A percentile compares a stretch with the other conserved stretches of the same genome.
phyloP scores from a whole-genome alignment of 2,329 filamentous ascomycete genomes.

The Claviceps pusilla region DNA sequence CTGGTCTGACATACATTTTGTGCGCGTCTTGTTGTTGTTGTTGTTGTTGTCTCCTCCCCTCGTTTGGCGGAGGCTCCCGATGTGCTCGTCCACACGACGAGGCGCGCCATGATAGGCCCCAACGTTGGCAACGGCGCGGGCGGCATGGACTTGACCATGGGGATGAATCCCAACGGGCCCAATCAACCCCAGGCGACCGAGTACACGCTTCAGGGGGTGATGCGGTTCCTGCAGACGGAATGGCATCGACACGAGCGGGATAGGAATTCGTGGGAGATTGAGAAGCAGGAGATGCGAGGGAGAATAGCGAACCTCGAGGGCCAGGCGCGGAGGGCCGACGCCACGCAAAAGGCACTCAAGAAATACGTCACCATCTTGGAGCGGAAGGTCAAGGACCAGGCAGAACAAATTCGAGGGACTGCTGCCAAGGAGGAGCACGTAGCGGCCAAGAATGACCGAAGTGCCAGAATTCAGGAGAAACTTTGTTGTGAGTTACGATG shows the following conservation, averaged over 20 bases:
- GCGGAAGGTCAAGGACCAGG: conserved; percentile 71
- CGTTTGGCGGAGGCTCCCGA: conserved; percentile 18
- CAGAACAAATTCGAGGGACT: conserved; percentile 48
- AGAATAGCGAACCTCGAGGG: conserved; percentile 91
- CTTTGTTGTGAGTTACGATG: conserved; percentile 30
- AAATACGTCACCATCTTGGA: conserved; percentile 86
- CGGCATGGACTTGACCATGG: conserved; percentile 31
- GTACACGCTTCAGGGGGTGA: conserved; percentile 61
- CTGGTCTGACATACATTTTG: no score
- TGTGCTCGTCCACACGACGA: conserved; percentile 21
- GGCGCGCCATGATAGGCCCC: conserved; percentile 27
- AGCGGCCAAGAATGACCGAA: conserved; percentile 36
- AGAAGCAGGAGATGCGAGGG: conserved; percentile 96
- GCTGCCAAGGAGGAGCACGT: conserved; percentile 22
- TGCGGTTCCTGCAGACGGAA: conserved; percentile 98
- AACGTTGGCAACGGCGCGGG: conserved; percentile 30
- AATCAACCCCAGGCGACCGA: conserved; percentile 45
- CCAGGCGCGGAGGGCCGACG: conserved; percentile 71
- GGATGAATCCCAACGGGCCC: conserved; percentile 29
- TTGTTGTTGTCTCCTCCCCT: conserved; percentile 7
- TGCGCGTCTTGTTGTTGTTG: background rate
- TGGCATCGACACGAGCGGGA: conserved; percentile 98
- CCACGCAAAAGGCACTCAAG: conserved; percentile 74
- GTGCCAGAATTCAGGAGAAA: conserved; percentile 40
- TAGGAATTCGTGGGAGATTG: conserved; percentile 96